These are phyloP conservation scores for Umbilicaria muhlenbergii DNA, from an alignment of 495 filamentous ascomycete species.

Conservation along the genomic window DNA sequence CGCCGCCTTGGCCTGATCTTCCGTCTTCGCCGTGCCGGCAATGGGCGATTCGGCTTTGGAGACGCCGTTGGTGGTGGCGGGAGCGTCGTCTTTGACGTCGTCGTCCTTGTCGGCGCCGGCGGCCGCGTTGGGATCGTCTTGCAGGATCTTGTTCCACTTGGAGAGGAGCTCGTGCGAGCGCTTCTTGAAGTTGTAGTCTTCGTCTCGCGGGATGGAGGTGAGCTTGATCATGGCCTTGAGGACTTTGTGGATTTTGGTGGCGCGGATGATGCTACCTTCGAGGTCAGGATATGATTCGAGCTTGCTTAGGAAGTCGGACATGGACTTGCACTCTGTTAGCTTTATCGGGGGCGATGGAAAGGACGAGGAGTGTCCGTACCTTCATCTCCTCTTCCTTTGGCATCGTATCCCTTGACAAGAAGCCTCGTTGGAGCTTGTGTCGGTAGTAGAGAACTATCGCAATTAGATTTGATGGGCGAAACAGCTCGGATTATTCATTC, in stretches of 20 bases:
- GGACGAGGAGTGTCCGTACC: slow-evolving; percentile 1
- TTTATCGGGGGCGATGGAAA: background rate
- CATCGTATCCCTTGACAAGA: slow-evolving; percentile 62
- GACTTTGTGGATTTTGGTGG: slow-evolving; percentile 90
- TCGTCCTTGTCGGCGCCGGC: slow-evolving; percentile 30
- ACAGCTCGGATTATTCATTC: background rate
- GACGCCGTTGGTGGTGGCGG: slow-evolving; percentile 22
- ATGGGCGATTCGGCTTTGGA: slow-evolving; percentile 14
- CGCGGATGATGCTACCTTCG: slow-evolving; percentile 68
- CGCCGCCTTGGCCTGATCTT: slow-evolving; percentile 32
- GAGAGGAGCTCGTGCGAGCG: slow-evolving; percentile 58
- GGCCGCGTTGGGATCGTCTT: slow-evolving; percentile 33
- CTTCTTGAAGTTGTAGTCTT: slow-evolving; percentile 69
- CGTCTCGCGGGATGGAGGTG: slow-evolving; percentile 62
- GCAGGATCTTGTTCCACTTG: slow-evolving; percentile 71
- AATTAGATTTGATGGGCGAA: slow-evolving; percentile 2
- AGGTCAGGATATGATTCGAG: slow-evolving; percentile 66
- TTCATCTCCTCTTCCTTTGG: slow-evolving; percentile 86
- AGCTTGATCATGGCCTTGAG: slow-evolving; percentile 81
- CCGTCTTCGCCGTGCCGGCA: slow-evolving; percentile 10
- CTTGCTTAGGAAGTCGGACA: slow-evolving; percentile 66
- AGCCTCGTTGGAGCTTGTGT: slow-evolving; percentile 81
- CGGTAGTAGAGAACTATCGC: slow-evolving; percentile 58
- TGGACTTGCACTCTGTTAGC: slow-evolving; percentile 16
- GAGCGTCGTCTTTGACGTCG: slow-evolving; percentile 18